Evolutionary conservation across 305 asterid genomes (phyloP).

Genomic region (Rubia balearica): DNA sequence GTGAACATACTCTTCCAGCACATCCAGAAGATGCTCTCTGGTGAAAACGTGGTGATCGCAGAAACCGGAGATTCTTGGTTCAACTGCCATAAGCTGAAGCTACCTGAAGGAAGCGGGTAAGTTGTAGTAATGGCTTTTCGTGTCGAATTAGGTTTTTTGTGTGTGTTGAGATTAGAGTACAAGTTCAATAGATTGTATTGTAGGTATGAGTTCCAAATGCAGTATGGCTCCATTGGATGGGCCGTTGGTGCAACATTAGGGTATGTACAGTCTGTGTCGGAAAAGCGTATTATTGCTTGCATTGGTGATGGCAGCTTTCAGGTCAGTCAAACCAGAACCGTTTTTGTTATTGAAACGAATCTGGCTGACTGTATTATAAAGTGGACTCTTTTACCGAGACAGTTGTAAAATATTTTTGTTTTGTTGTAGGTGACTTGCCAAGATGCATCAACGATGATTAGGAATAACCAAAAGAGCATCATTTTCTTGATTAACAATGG

Average conservation of each 20-base stretch:
- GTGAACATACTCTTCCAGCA: slow-evolving; percentile 48
- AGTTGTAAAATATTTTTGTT: background rate
- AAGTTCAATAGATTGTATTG: slow-evolving; percentile 19
- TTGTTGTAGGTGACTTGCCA: slow-evolving; percentile 29
- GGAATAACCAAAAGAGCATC: slow-evolving; percentile 25
- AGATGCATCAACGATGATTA: slow-evolving; percentile 37
- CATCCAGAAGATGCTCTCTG: slow-evolving; percentile 42
- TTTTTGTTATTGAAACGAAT: background rate
- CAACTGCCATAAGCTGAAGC: slow-evolving; percentile 57
- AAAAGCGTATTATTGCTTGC: slow-evolving; percentile 46
- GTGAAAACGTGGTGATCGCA: slow-evolving; percentile 43
- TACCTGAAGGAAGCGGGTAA: slow-evolving; percentile 60
- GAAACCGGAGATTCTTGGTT: slow-evolving; percentile 75
- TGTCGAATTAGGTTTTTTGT: background rate
- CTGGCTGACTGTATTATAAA: background rate
- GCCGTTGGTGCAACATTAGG: slow-evolving; percentile 60
- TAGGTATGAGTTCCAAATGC: slow-evolving; percentile 66
- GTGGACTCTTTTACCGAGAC: background rate
- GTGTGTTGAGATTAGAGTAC: slow-evolving; percentile 18
- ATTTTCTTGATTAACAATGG: slow-evolving; percentile 38
- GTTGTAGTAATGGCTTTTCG: slow-evolving; percentile 5
- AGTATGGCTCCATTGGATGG: slow-evolving; percentile 56
- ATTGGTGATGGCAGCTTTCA: slow-evolving; percentile 72
- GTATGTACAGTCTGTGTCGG: slow-evolving; percentile 46
- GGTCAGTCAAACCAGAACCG: slow-evolving; percentile 20